A percentile compares a stretch with the other conserved stretches of the same genome.
Evolutionary conservation across 2,329 filamentous ascomycete genomes (phyloP).

Genomic region (Ceratocystis harringtonii): DNA sequence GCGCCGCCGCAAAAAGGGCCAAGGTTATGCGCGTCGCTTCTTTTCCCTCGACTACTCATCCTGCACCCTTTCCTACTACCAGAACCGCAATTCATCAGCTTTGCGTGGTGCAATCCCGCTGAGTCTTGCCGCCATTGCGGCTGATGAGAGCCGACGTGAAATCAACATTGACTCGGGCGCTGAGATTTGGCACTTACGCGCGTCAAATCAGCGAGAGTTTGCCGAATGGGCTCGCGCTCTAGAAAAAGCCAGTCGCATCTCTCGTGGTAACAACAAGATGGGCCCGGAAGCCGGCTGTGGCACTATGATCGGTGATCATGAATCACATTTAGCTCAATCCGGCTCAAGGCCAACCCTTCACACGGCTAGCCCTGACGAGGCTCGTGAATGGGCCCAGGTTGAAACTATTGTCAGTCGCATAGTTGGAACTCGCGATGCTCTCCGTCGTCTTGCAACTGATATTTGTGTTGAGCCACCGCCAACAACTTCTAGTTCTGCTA

Average conservation of each 20-base stretch:
- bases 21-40: conserved; percentile 83
- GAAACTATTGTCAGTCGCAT: conserved; percentile 75
- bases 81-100: conserved; percentile 83
- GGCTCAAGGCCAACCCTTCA: not conserved
- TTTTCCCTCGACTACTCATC: conserved; percentile 93
- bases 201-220: conserved; percentile 72
- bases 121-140: conserved; percentile 77
- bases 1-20: conserved; percentile 79
- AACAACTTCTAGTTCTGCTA: conserved; percentile 21
- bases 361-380: conserved; percentile 39
- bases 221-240: conserved; percentile 73
- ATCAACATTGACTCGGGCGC: conserved; percentile 95
- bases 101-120: conserved; percentile 84
- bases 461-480: conserved; percentile 49
- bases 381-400: conserved; percentile 74
- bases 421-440: conserved; percentile 74
- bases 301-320: conserved; percentile 19
- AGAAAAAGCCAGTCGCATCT: conserved; percentile 60
- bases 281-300: conserved; percentile 25
- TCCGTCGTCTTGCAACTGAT: conserved; percentile 73
- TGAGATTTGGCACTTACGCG: conserved; percentile 88
- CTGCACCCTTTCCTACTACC: conserved; percentile 90
- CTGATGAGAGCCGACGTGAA: conserved; percentile 74
- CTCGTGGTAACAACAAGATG: conserved; percentile 31
- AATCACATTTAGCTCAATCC: not conserved